A percentile compares a stretch with the other conserved stretches of the same genome.
These are phyloP conservation scores for Colletotrichum abscissum DNA, from an alignment of 2,329 filamentous ascomycete species.

Conservation along the genomic window DNA sequence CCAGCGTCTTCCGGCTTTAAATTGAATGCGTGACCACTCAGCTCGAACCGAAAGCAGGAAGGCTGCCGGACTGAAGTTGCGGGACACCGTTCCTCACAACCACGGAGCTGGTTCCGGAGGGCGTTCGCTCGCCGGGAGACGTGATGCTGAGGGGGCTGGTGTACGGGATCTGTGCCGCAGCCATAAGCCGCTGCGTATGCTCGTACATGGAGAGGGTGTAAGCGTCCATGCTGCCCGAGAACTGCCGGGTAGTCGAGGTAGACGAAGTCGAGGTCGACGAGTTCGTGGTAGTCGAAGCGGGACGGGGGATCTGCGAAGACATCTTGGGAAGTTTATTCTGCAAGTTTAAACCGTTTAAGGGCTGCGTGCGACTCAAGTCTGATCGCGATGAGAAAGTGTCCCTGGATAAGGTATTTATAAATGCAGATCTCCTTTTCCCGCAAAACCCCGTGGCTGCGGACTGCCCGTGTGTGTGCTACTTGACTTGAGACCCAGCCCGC, in stretches of 20 bases:
- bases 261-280: not conserved
- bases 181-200: constrained; percentile 4
- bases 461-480: not conserved
- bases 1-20: not conserved
- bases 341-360: not conserved
- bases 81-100: not conserved
- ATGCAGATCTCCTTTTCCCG: not conserved
- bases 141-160: not conserved
- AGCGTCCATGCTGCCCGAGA: constrained; percentile 1
- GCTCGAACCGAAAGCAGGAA: not conserved
- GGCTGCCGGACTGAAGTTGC: not conserved
- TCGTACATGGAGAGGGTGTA: constrained; percentile 15
- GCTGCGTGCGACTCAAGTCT: not conserved
- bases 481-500: no score
- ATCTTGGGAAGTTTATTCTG: not conserved
- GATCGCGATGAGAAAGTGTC: not conserved
- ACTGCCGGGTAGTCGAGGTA: not conserved
- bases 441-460: not conserved
- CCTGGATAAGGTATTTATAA: constrained; percentile 15
- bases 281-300: not conserved
- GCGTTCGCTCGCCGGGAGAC: not conserved
- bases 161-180: not conserved
- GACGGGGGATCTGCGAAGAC: not conserved
- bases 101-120: not conserved
- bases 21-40: not conserved